Evolutionary conservation across 345 rosid species (phyloP).

Genomic region (Crucihimalaya himalaica): DNA sequence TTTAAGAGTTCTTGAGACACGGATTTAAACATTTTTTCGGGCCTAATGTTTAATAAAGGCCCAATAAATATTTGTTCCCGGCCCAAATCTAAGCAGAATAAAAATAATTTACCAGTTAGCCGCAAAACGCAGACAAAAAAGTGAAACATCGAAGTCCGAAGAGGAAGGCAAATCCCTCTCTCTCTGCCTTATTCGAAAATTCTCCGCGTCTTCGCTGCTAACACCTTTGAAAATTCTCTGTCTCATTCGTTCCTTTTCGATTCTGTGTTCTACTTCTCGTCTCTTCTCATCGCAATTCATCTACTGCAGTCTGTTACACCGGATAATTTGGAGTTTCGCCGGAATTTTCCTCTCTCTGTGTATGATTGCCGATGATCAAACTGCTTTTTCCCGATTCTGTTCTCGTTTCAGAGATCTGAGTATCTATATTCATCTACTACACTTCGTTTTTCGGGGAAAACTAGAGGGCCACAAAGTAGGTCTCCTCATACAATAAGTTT

Average conservation of each 20-base stretch:
- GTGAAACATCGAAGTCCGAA: conserved; percentile 27
- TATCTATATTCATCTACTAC: neutral
- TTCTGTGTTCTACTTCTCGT: neutral
- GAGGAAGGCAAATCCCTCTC: neutral
- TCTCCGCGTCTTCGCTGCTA: neutral
- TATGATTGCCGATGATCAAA: conserved; percentile 30
- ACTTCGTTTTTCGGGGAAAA: conserved; percentile 16
- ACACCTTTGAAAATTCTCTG: conserved; percentile 1
- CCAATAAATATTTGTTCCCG: neutral
- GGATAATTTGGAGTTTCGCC: neutral
- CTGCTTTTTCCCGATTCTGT: conserved; percentile 15
- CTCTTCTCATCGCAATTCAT: conserved; percentile 12
- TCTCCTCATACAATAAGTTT: conserved; percentile 1
- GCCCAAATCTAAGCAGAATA: neutral
- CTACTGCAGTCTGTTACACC: neutral
- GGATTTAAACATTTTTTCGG: neutral
- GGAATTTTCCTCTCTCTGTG: conserved; percentile 7
- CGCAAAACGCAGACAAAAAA: neutral
- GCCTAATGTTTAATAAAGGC: neutral
- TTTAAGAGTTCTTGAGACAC: neutral
- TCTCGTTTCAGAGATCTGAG: conserved; percentile 33
- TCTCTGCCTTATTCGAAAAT: conserved; percentile 25
- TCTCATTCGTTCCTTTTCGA: neutral
- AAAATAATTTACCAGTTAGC: neutral
- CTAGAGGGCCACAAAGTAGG: conserved; percentile 23